phyloP scores from a whole-genome alignment of 2,329 filamentous ascomycete genomes.

The Ascochyta pisi region DNA sequence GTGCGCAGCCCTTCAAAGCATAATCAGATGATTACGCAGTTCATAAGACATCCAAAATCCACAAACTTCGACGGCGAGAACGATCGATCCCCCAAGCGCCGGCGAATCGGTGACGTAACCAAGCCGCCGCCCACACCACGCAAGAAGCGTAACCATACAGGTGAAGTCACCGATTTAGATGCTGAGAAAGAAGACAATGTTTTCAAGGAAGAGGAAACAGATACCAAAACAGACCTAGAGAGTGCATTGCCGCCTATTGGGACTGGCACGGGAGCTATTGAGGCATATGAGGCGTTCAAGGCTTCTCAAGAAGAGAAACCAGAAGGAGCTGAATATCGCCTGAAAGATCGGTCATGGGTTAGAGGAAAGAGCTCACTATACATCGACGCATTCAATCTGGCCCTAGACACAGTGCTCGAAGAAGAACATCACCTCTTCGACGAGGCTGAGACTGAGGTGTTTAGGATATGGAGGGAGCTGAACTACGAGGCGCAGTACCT shows the following conservation, averaged over 20 bases:
- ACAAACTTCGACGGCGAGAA: conserved; percentile 52
- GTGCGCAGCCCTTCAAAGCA: conserved; percentile 53
- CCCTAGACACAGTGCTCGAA: conserved; percentile 84
- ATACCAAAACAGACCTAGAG: conserved; percentile 70
- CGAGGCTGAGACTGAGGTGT: conserved; percentile 76
- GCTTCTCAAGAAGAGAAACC: conserved; percentile 59
- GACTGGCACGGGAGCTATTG: conserved; percentile 74
- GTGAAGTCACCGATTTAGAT: conserved; percentile 51
- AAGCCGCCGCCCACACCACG: conserved; percentile 32
- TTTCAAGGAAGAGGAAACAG: conserved; percentile 27
- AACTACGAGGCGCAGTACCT: conserved; percentile 89
- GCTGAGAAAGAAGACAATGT: conserved; percentile 48
- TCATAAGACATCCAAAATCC: conserved; percentile 54
- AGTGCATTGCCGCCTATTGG: conserved; percentile 71
- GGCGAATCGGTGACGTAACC: conserved; percentile 40
- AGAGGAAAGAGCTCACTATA: conserved; percentile 89
- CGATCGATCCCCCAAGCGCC: conserved; percentile 53
- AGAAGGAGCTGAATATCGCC: conserved; percentile 53
- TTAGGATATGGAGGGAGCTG: conserved; percentile 74
- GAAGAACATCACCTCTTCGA: conserved; percentile 91
- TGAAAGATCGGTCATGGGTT: conserved; percentile 70
- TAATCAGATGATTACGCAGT: conserved; percentile 56
- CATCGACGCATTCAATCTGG: conserved; percentile 95
- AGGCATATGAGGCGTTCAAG: conserved; percentile 77
- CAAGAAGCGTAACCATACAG: conserved; percentile 25